Base-by-base conservation (phyloP, 352 stramenopile species). In the Phytophthora sansomeana region DNA sequence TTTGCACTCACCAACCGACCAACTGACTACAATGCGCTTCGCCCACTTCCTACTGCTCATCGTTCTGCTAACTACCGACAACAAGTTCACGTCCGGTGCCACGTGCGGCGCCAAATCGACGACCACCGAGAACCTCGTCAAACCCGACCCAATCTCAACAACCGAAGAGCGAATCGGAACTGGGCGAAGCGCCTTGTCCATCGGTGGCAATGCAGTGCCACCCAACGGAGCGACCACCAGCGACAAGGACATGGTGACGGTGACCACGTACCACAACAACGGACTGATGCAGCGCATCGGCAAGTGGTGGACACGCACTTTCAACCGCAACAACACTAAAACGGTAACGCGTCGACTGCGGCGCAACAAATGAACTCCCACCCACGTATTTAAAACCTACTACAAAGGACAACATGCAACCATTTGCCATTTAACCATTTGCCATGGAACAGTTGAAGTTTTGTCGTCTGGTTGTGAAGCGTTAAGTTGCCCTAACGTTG, bases 101-200 rank as follows among this genome's bases (percentile, higher is more conserved):
- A 58, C 58, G 3, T 64, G 55, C 36, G 47, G 44, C 14, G 50
- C 46, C 60, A 62, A 56, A 33, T 24, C 39, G 5, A 30, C 41
- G 24, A 36, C 1, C 32, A 14, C 41, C n/a, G n/a, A 17, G 8
- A 17, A 36, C 11, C n/a, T n/a, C 47, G 17, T 17, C 19, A 39
- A 30, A 6, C 14, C 56, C 17, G 24, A 55, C 16, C 10, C 5
- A 1, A 9, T 4, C 3, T 7, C 24, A 11, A 33, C 32, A 3
- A 10, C 43, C 13, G 51, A 68, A 63, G 51, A 68, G 21, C 60
- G 60, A 44, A 51, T n/a, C 16, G 29, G 14, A 29, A 39, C n/a
- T 6, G 42, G 42, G 8, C n/a, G 19, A 30, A 21, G 17, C 1
- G 42, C 21, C 4, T 39, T 19, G 7, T 39, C 49, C 2, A 6